phyloP scores from a whole-genome alignment of 768 basidiomycete species.

The Astraeus odoratus region DNA sequence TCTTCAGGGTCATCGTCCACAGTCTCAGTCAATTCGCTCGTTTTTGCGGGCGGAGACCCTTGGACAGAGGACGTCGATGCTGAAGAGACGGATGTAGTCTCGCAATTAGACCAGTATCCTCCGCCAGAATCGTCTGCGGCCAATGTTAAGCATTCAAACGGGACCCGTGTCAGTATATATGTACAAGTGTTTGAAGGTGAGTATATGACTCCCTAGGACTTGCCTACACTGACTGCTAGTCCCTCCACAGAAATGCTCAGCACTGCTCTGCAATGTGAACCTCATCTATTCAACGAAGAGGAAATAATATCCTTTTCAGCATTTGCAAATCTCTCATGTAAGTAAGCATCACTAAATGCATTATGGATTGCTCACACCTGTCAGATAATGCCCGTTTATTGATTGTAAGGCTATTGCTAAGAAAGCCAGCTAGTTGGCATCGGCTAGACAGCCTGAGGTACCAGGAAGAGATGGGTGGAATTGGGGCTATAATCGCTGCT shows the following conservation, averaged over 20 bases:
- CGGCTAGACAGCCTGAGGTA: slow-evolving; percentile 41
- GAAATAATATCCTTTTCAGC: slow-evolving; percentile 41
- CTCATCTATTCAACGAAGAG: slow-evolving; percentile 41
- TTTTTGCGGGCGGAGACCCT: slow-evolving; percentile 25
- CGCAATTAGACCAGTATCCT: slow-evolving; percentile 1
- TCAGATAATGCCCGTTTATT: slow-evolving; percentile 55
- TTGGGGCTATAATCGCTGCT: slow-evolving; percentile 30
- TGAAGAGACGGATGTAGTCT: slow-evolving; percentile 1
- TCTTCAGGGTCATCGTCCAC: slow-evolving; percentile 8
- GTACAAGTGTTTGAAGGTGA: slow-evolving; percentile 27
- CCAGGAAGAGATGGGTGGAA: slow-evolving; percentile 33
- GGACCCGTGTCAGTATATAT: slow-evolving; percentile 17
- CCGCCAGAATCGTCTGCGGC: slow-evolving; percentile 6
- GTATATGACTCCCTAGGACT: neutral
- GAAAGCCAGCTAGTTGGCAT: slow-evolving; percentile 51
- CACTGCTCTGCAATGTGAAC: slow-evolving; percentile 44
- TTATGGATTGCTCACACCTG: slow-evolving; percentile 6
- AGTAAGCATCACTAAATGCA: slow-evolving; percentile 17
- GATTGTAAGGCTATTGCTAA: slow-evolving; percentile 53
- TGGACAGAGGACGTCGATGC: slow-evolving; percentile 11
- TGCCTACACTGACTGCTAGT: neutral
- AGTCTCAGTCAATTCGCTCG: slow-evolving; percentile 18
- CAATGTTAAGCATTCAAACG: slow-evolving; percentile 2
- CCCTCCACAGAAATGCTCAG: slow-evolving; percentile 45
- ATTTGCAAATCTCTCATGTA: slow-evolving; percentile 45